Conservation (phyloP, 1,284 basidiomycete species). For the Erythrobasidium hasegawianum region DNA sequence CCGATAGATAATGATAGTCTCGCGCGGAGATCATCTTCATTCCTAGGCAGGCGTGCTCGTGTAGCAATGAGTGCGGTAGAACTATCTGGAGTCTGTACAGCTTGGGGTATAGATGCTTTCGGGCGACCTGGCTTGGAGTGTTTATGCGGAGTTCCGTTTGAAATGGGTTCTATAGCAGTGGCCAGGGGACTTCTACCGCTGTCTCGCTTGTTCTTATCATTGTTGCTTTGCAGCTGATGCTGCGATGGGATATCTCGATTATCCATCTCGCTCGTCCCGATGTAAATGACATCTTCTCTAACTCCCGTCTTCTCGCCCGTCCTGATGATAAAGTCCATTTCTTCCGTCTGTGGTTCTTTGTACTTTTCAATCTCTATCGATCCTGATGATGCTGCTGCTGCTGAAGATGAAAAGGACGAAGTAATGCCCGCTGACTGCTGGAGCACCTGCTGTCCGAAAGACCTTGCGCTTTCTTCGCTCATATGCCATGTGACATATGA, state of each 20-base stretch:
- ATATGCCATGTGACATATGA: slow-evolving; percentile 42
- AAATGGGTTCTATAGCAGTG: slow-evolving; percentile 29
- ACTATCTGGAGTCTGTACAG: background rate
- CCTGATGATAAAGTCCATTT: slow-evolving; percentile 38
- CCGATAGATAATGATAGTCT: slow-evolving; percentile 42
- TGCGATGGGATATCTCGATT: background rate
- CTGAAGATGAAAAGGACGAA: background rate
- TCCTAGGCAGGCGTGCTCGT: slow-evolving; percentile 22
- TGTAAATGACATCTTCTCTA: slow-evolving; percentile 28
- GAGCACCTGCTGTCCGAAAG: slow-evolving; percentile 21
- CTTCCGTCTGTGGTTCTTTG: slow-evolving; percentile 41
- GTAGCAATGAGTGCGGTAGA: background rate
- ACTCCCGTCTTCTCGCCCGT: slow-evolving; percentile 31
- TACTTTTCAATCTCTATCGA: slow-evolving; percentile 40
- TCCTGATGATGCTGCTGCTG: slow-evolving; percentile 12
- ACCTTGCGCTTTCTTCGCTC: slow-evolving; percentile 19
- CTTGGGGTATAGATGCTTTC: background rate
- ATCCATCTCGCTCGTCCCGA: slow-evolving; percentile 5
- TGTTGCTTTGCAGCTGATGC: background rate
- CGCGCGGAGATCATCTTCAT: slow-evolving; percentile 40
- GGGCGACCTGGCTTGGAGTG: background rate
- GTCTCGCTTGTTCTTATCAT: background rate
- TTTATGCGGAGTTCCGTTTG: background rate
- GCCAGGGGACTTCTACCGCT: slow-evolving; percentile 14
- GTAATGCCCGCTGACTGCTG: too few relatives aligned